Evolutionary conservation across 371 early-diverging fungal genomes (phyloP).

Genomic region (Mortierella sp.): DNA sequence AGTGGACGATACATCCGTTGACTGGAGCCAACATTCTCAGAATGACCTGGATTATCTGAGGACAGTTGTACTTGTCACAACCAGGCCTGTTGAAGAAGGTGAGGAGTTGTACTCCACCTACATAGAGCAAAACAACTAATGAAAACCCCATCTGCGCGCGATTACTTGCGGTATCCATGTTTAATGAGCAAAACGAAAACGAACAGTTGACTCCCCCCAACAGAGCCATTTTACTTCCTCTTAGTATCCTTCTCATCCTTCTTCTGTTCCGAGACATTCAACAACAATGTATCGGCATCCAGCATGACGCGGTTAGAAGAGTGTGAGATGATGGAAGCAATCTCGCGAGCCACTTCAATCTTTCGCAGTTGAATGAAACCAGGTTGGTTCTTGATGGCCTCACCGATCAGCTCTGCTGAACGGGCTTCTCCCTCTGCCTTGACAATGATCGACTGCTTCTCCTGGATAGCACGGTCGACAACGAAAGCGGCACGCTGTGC

Average conservation of each 20-base stretch:
- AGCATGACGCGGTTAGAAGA: constrained; percentile 92
- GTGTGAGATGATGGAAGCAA: constrained; percentile 85
- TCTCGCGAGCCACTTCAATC: constrained; percentile 96
- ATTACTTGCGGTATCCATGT: too few relatives aligned
- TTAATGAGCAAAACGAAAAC: too few relatives aligned
- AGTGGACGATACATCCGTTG: constrained; percentile 23
- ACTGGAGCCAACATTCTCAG: constrained; percentile 20
- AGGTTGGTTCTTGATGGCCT: constrained; percentile 96
- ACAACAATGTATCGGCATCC: constrained; percentile 89
- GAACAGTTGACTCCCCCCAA: too few relatives aligned
- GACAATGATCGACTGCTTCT: constrained; percentile 97
- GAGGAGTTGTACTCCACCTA: constrained; percentile 68
- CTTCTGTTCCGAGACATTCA: constrained; percentile 73
- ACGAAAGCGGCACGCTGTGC: constrained; percentile 98
- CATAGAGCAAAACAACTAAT: constrained; percentile 49
- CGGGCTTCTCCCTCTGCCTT: constrained; percentile 97
- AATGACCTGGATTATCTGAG: constrained; percentile 36
- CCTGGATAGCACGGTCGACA: constrained; percentile 95
- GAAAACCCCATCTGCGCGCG: background rate
- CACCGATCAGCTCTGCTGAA: constrained; percentile 90
- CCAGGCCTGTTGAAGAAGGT: constrained; percentile 51
- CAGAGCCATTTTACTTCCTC: too few relatives aligned
- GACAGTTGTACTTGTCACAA: constrained; percentile 58
- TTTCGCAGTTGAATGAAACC: constrained; percentile 96
- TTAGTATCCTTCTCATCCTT: too few relatives aligned